A percentile compares a stretch with the other conserved stretches of the same genome.
phyloP scores from a whole-genome alignment of 2,329 filamentous ascomycete genomes.

The Colletotrichum truncatum region DNA sequence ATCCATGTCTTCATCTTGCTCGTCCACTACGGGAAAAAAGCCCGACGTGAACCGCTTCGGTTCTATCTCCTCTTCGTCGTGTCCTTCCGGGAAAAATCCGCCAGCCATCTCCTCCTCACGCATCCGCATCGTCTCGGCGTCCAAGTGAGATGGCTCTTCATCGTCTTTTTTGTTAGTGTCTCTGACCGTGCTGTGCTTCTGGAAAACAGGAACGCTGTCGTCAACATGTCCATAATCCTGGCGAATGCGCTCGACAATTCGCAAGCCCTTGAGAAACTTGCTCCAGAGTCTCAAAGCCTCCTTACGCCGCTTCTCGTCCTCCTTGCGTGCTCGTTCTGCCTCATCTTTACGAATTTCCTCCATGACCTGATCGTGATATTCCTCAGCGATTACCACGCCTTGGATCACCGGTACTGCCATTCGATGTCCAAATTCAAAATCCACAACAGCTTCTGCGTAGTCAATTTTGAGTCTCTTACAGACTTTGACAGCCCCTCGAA shows the following conservation, averaged over 20 bases:
- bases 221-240: slow-evolving; percentile 77
- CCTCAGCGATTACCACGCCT: slow-evolving; percentile 87
- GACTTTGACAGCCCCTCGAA: slow-evolving; percentile 78
- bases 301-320: slow-evolving; percentile 84
- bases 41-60: slow-evolving; percentile 47
- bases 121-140: slow-evolving; percentile 35
- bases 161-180: not conserved
- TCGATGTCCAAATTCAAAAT: slow-evolving; percentile 95
- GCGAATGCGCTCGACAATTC: slow-evolving; percentile 80
- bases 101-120: slow-evolving; percentile 64
- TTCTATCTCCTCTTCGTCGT: slow-evolving; percentile 56
- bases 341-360: slow-evolving; percentile 84
- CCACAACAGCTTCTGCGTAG: slow-evolving; percentile 92
- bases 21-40: slow-evolving; percentile 59
- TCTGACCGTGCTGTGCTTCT: slow-evolving; percentile 47
- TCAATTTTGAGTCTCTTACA: slow-evolving; percentile 88
- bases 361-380: slow-evolving; percentile 78
- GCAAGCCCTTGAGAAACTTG: slow-evolving; percentile 85
- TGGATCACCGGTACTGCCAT: slow-evolving; percentile 93
- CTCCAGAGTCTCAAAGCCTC: slow-evolving; percentile 81
- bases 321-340: slow-evolving; percentile 77
- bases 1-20: slow-evolving; percentile 49
- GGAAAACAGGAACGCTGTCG: slow-evolving; percentile 62
- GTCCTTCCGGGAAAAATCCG: slow-evolving; percentile 68
- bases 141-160: not conserved